Base-by-base conservation (phyloP, 2,329 filamentous ascomycete genomes). In the Cyphellophora europaea region DNA sequence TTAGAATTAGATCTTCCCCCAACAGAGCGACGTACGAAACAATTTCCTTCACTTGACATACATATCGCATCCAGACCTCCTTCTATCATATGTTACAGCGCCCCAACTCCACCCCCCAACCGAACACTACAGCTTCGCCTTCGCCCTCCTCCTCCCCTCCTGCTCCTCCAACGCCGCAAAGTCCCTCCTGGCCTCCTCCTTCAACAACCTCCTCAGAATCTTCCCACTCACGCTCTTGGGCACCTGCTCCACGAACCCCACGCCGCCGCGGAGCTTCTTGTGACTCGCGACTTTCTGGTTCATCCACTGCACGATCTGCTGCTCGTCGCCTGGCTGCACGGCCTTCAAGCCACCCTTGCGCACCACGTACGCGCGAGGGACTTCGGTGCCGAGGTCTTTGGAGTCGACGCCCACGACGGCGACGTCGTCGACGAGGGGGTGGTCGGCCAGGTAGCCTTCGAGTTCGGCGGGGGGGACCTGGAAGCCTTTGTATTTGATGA, bases 301-400 rank as follows among this genome's bases (percentile, higher is more conserved):
- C 15, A 58, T 40, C 43, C 54, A 52, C 15, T 49, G 38, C 29
- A 49, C 37, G 17, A 67, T 58, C 17, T 36, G 35, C 28, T 54
- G 12, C 25, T 49, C 37, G 32, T 49, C 46, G 8, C 36, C 36
- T 6, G 91, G 69, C 17, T 74, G 71, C 68, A 93, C 77, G 53
- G 55, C 51, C 45, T 51, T 12, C 32, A 42, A n/a, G 13, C 44
- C 40, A 19, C 48, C 44, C 25, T 52, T 43, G 33, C 28, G 34
- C 11, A 65, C 60, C 16, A 66, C 52, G 43, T 65, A 66, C 5
- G 61, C 62, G 13, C 61, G 41, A 1, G 62, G 62, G 3, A 61
- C 56, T 43, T 66, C 62, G 5, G 61, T 63, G 14, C 56, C 54
- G 4, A 49, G 39, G 8, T 37, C 31, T 6, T 55, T 50, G 10